Evolutionary conservation across 2,329 filamentous ascomycete genomes (phyloP), one percentile per base, ranked within the genome.

Genomic region (Fusarium avenaceum): DNA sequence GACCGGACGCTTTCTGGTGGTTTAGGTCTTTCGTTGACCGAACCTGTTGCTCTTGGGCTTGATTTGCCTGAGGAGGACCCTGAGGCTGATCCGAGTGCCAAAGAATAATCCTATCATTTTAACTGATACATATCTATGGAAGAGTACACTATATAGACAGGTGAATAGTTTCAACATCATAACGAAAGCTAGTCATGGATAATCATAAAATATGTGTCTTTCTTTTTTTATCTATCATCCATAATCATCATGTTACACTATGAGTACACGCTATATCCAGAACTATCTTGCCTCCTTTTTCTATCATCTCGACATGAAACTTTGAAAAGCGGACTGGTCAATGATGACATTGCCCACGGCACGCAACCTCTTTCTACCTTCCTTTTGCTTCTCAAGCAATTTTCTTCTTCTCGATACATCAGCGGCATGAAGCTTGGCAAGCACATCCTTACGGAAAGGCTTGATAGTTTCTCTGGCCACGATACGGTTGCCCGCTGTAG

Each of bases 371-470:
- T 97, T 97, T 57, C 94, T 86, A 0, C 96, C 96, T 70, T 94
- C 94, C 82, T 99, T 99, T 80, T 99, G 96, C 84, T 95, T 97
- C 81, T 98, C 95, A 13, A 99, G 80, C 69, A 99, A 80, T 80
- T 99, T 99, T 74, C 89, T 87, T 38, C 94, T 87, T 60, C 96
- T 84, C 5, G 89, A 89, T 17, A 97, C 87, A 80, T 99, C 96
- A 65, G 91, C 92, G 1, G 96, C 96, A 76, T 99, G 96, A 57
- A 99, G 83, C 80, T 98, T 98, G 9, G 91, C 90, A 57, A 97
- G 81, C 4, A 99, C 96, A 73, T 99, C 96, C 79, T 99, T 99
- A 46, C 96, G 86, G 79, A 97, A 99, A 0, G 96, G 93, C 82
- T 98, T 98, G 77, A 99, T 90, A 0, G 94, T 97, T 77, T 98